Percentiles rank a stretch among this genome's conserved stretches.
Conservation (phyloP, 2,329 filamentous ascomycete genomes). For the Phoma sp. region DNA sequence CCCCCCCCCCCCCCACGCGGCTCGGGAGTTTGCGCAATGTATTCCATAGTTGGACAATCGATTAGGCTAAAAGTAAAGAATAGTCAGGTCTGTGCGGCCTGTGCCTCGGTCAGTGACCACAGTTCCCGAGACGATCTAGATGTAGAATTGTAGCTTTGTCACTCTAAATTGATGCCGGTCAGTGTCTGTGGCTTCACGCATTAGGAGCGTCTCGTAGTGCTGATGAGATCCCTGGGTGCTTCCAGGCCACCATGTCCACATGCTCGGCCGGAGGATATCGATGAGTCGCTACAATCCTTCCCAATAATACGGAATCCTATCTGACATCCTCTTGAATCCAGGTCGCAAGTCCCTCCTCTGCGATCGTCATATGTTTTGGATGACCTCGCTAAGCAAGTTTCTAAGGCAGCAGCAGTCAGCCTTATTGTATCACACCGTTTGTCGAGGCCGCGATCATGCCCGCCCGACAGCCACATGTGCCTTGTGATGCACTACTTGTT, state of each 20-base stretch:
- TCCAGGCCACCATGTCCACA: background rate
- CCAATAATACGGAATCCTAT: background rate
- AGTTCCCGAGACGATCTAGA: background rate
- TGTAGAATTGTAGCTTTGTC: background rate
- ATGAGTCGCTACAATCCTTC: conserved; percentile 1
- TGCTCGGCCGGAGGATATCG: conserved; percentile 4
- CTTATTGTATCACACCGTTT: conserved; percentile 25
- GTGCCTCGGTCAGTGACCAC: background rate
- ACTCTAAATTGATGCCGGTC: too few relatives aligned
- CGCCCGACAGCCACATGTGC: conserved; percentile 6
- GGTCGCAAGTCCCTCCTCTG: background rate
- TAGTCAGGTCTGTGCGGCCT: background rate
- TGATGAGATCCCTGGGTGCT: background rate
- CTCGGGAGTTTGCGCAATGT: conserved; percentile 10
- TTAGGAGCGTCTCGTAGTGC: background rate
- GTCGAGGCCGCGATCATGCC: background rate
- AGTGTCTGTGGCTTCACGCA: background rate
- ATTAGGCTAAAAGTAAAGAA: conserved; percentile 10
- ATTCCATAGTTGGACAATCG: conserved; percentile 6
- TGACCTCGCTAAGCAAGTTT: conserved; percentile 23
- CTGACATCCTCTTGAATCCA: background rate
- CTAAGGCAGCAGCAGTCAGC: conserved; percentile 21
- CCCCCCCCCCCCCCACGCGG: conserved; percentile 5
- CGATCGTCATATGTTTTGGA: conserved; percentile 17
- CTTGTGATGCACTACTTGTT: background rate